Evolutionary conservation across 1,284 basidiomycete genomes (phyloP).

Genomic region (Rhodotorula sp.): DNA sequence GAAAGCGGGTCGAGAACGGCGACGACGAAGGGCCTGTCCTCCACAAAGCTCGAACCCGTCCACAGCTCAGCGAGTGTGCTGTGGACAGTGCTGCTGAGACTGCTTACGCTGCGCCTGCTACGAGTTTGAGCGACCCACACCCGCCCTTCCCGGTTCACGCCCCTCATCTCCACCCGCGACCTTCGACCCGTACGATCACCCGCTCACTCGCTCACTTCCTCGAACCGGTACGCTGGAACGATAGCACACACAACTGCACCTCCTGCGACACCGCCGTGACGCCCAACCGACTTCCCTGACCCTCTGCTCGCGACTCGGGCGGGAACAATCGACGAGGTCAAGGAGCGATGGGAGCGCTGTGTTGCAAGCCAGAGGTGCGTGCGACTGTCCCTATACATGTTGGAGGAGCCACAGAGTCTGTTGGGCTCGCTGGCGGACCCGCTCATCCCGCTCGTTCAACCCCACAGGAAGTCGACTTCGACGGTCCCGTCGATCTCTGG

Average conservation of each 20-base stretch:
- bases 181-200: not conserved
- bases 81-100: no score
- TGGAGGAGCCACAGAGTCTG: not conserved
- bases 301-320: no score
- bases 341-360: slow-evolving; percentile 53
- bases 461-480: slow-evolving; percentile 88
- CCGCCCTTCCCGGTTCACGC: no score
- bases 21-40: no score
- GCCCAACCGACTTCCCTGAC: no score
- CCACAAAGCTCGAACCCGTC: no score
- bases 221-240: not conserved
- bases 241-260: not conserved
- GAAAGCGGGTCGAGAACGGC: no score
- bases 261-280: not conserved
- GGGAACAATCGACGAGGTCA: no score
- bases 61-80: no score
- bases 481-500: slow-evolving; percentile 93
- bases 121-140: no score
- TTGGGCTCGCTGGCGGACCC: slow-evolving; percentile 4
- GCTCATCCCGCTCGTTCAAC: slow-evolving; percentile 1
- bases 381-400: not conserved
- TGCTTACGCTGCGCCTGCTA: no score
- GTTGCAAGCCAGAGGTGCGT: slow-evolving; percentile 56
- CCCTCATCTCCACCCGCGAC: not conserved
- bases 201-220: no score